Evolutionary conservation across 495 filamentous ascomycete species (phyloP).

Genomic region (Xanthoparmelia taractica): DNA sequence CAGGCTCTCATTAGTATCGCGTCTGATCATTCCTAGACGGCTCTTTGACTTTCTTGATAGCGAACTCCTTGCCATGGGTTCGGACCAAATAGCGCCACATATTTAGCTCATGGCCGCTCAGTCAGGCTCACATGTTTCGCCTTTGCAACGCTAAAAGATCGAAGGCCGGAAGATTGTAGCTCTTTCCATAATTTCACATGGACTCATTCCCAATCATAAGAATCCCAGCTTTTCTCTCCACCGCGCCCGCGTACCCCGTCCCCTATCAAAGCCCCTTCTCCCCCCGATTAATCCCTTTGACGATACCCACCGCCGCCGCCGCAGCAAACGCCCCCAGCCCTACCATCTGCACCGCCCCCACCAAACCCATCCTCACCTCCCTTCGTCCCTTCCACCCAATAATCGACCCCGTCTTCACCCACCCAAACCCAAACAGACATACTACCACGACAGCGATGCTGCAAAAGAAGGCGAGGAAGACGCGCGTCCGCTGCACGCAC

Average conservation of each 20-base stretch:
- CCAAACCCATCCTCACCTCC: conserved; percentile 37
- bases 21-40: not conserved
- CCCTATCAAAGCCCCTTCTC: not conserved
- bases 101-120: conserved; percentile 5
- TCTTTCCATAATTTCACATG: too few species aligned
- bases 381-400: conserved; percentile 33
- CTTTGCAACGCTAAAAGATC: conserved; percentile 38
- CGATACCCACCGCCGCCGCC: conserved; percentile 56
- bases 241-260: not conserved
- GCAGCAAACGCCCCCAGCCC: conserved; percentile 58
- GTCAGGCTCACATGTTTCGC: not conserved
- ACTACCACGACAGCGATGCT: conserved; percentile 63
- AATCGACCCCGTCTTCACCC: conserved; percentile 56
- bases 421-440: conserved; percentile 66
- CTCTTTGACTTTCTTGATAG: not conserved
- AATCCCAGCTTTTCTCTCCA: not conserved
- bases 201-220: too few species aligned
- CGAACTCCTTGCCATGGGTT: not conserved
- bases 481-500: conserved; percentile 50
- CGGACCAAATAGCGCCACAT: conserved; percentile 3
- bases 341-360: conserved; percentile 57
- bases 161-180: conserved; percentile 40
- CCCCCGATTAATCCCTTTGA: conserved; percentile 27
- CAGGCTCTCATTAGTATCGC: not conserved
- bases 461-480: conserved; percentile 54